Evolutionary conservation across 345 rosid species (phyloP).

Genomic region (Geranium brycei): DNA sequence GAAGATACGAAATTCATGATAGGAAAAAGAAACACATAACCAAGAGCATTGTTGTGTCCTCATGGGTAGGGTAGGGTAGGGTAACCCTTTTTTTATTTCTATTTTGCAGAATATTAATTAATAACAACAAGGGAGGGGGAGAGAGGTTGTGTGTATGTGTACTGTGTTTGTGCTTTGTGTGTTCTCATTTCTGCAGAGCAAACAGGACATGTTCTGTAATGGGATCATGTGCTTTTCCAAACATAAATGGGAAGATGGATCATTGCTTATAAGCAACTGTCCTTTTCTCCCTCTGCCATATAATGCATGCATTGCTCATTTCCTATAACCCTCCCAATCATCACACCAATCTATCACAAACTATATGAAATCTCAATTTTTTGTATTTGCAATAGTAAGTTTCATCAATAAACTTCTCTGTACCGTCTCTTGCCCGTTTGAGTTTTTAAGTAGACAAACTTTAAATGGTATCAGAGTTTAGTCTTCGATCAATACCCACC

Average conservation of each 20-base stretch:
- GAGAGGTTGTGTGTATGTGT: neutral
- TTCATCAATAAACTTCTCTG: too few species aligned
- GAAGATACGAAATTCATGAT: conserved; percentile 14
- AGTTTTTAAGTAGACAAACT: too few species aligned
- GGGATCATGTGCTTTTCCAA: conserved; percentile 13
- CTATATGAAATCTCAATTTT: too few species aligned
- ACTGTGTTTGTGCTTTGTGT: neutral
- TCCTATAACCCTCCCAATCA: neutral
- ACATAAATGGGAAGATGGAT: too few species aligned
- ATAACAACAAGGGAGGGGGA: conserved; percentile 1
- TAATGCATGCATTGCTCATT: neutral
- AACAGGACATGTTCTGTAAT: conserved; percentile 33
- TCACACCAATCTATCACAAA: too few species aligned
- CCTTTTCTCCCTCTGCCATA: conserved; percentile 19
- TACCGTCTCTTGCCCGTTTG: too few species aligned
- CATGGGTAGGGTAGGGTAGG: conserved; percentile 13
- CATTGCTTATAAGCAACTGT: conserved; percentile 26
- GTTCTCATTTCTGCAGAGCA: neutral
- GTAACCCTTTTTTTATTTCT: neutral
- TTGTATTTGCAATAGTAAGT: too few species aligned
- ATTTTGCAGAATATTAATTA: too few species aligned
- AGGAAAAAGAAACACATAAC: neutral
- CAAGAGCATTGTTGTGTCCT: neutral
- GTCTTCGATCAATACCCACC: too few species aligned
- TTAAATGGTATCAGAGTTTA: too few species aligned